phyloP scores from a whole-genome alignment of 75 land plant species.

The Ceratopteris richardii region DNA sequence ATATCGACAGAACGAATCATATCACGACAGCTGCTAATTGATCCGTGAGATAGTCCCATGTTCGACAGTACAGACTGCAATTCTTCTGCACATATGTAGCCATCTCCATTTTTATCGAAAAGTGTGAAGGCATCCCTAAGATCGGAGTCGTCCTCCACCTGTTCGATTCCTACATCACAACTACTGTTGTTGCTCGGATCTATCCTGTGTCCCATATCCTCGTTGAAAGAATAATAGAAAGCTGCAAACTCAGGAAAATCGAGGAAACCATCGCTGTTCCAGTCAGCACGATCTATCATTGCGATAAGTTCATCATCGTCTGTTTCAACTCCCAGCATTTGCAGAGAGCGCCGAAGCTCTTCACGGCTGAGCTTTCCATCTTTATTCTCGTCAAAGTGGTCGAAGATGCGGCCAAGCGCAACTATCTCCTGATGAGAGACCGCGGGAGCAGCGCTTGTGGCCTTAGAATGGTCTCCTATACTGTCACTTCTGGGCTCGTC shows the following conservation, averaged over 20 bases:
- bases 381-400: conserved; percentile 51
- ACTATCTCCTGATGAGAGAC: background rate
- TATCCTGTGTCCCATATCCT: background rate
- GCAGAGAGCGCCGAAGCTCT: conserved; percentile 47
- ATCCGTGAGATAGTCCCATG: conserved; percentile 36
- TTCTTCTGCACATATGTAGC: conserved; percentile 68
- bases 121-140: conserved; percentile 53
- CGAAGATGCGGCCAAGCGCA: conserved; percentile 46
- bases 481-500: background rate
- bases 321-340: conserved; percentile 29
- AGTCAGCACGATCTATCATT: conserved; percentile 43
- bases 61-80: conserved; percentile 44
- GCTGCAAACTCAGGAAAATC: conserved; percentile 38
- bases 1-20: conserved; percentile 67
- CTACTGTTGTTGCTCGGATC: conserved; percentile 14
- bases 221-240: background rate
- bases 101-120: conserved; percentile 61
- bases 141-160: conserved; percentile 10
- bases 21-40: conserved; percentile 33
- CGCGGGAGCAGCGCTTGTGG: background rate
- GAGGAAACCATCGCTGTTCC: conserved; percentile 58
- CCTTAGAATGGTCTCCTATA: too few relatives aligned
- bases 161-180: too few relatives aligned
- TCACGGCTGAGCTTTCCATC: conserved; percentile 55
- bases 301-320: conserved; percentile 37